Evolutionary conservation across 352 stramenopile species (phyloP), one percentile per base, ranked within the genome.

Genomic region (Pythium myriotylum): DNA sequence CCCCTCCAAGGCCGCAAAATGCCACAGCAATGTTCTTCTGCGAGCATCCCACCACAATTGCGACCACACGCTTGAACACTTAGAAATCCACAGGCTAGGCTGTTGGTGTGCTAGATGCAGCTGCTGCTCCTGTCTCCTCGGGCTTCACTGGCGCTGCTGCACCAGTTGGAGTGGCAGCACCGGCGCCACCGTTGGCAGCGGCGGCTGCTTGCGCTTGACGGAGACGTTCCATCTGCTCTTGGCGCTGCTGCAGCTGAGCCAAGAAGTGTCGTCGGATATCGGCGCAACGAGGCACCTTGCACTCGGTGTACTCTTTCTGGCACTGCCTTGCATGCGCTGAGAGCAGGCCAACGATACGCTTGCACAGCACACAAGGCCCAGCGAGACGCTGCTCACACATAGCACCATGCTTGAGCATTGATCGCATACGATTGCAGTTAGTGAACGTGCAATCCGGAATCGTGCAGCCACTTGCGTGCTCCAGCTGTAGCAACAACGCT

Each of bases 331-430:
- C 86, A 42, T 97, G 89, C 0, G 86, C 82, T 4, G 79, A 92
- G 2, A 96, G 74, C 54, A 96, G 57, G 2, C 86, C 86, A 17
- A 91, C 83, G 58, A 96, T 95, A 23, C 87, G 84, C 56, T 91
- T 92, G 72, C 89, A 96, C 10, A 94, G 60, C 54, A 92, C 79
- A 39, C 89, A 96, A 1, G 85, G 85, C 2, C 86, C 86, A 0
- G 82, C 73, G 20, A 91, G 72, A n/a, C 86, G 81, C 68, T 92
- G 81, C 60, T 94, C 83, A 45, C 88, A 96, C 54, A 83, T 83
- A 2, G 77, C 75, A n/a, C 87, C 88, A 60, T 96, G 88, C 70
- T 96, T 92, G 53, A 96, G 81, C 84, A 96, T 95, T 22, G 86
- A 78, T 23, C 88, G 82, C 84, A 94, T 95, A 23, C 85, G 81